phyloP scores from a whole-genome alignment of 106 monocot species.

The Xerophyta viscosa region DNA sequence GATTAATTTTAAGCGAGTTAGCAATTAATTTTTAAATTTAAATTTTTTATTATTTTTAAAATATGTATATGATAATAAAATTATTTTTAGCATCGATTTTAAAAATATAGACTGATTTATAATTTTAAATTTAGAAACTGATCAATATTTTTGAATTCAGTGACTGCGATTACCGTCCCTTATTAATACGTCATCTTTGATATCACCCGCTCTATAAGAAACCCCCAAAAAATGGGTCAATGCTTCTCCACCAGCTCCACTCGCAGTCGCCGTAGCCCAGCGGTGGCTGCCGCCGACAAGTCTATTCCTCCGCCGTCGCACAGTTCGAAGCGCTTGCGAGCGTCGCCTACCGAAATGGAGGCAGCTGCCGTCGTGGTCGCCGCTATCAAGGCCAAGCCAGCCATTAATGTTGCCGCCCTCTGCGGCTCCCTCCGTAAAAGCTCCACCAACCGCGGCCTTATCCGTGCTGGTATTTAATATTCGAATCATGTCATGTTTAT shows the following conservation, averaged over 20 bases:
- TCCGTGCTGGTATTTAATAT: slow-evolving; percentile 30
- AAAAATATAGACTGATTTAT: too few species aligned
- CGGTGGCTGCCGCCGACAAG: not conserved
- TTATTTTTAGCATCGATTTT: too few species aligned
- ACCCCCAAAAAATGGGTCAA: not conserved
- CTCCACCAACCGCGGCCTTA: slow-evolving; percentile 44
- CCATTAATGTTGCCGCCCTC: slow-evolving; percentile 37
- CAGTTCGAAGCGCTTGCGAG: too few species aligned
- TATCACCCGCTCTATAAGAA: too few species aligned
- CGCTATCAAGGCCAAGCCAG: not conserved
- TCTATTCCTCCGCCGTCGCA: not conserved
- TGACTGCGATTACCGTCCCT: too few species aligned
- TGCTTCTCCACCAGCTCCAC: not conserved
- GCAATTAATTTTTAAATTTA: too few species aligned
- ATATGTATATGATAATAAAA: too few species aligned
- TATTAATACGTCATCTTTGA: too few species aligned
- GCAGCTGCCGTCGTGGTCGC: not conserved
- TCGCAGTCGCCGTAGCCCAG: not conserved
- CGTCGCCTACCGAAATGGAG: not conserved
- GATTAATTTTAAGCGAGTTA: too few species aligned
- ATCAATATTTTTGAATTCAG: too few species aligned
- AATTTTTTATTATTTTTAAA: too few species aligned
- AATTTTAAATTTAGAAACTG: too few species aligned
- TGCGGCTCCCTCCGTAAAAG: slow-evolving; percentile 54
- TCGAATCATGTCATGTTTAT: not conserved